Conservation (phyloP, 2,329 filamentous ascomycete genomes). For the Exophiala sp. region DNA sequence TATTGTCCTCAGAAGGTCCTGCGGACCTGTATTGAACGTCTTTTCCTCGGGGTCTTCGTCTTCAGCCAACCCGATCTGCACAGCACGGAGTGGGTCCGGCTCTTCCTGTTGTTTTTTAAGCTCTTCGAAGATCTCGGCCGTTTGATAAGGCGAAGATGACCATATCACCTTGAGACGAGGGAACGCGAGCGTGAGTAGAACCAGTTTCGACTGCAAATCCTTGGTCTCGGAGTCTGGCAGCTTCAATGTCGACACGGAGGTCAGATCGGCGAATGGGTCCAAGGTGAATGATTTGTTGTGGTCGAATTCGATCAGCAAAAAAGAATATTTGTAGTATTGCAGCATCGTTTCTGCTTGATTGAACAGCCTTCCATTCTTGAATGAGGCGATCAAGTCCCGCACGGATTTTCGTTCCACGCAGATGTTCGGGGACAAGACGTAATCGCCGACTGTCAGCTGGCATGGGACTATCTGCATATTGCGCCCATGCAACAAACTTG, state of each 20-base stretch:
- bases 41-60: slow-evolving; percentile 57
- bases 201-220: slow-evolving; percentile 85
- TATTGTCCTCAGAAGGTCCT: slow-evolving; percentile 81
- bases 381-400: slow-evolving; percentile 82
- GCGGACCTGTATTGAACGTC: slow-evolving; percentile 74
- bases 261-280: slow-evolving; percentile 62
- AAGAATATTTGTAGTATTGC: slow-evolving; percentile 78
- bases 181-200: slow-evolving; percentile 86
- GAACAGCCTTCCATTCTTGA: slow-evolving; percentile 86
- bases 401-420: slow-evolving; percentile 94
- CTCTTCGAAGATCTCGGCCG: slow-evolving; percentile 91
- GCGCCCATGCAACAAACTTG: slow-evolving; percentile 82
- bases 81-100: slow-evolving; percentile 82
- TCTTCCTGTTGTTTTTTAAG: slow-evolving; percentile 86
- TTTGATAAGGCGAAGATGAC: slow-evolving; percentile 89
- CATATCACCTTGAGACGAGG: slow-evolving; percentile 86
- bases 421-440: slow-evolving; percentile 83
- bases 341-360: slow-evolving; percentile 92
- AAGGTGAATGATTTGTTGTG: slow-evolving; percentile 96
- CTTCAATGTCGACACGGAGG: slow-evolving; percentile 56
- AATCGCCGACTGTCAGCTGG: slow-evolving; percentile 94
- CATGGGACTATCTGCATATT: slow-evolving; percentile 86
- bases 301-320: slow-evolving; percentile 96
- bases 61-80: slow-evolving; percentile 65
- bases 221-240: slow-evolving; percentile 56